Evolutionary conservation across 148 eudicot species (phyloP).

Genomic region (Spergularia marina): DNA sequence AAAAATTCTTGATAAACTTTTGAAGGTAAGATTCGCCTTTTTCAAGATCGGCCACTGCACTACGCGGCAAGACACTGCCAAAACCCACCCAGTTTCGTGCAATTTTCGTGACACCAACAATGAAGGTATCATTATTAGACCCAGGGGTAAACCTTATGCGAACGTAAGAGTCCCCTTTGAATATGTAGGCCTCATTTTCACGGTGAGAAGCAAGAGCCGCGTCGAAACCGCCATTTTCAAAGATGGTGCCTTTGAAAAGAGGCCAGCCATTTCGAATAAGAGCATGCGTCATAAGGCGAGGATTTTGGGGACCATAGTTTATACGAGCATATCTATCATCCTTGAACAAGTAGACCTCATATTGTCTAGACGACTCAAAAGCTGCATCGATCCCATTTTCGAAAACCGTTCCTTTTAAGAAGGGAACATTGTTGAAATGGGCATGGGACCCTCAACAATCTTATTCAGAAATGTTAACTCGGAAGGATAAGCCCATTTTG

Average conservation of each 20-base stretch:
- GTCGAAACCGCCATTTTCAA: background rate
- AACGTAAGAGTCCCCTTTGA: background rate
- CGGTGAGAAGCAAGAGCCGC: background rate
- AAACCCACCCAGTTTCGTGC: too few relatives aligned
- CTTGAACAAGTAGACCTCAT: conserved; percentile 6
- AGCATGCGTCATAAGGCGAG: background rate
- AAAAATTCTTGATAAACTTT: too few relatives aligned
- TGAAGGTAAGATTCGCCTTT: too few relatives aligned
- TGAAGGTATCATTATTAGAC: too few relatives aligned
- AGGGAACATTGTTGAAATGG: background rate
- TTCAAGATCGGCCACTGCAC: too few relatives aligned
- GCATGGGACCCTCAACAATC: background rate
- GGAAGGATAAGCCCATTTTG: background rate
- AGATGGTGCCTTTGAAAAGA: background rate
- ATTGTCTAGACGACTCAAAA: background rate
- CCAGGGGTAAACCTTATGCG: background rate
- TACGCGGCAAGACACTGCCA: too few relatives aligned
- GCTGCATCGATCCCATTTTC: conserved; percentile 3
- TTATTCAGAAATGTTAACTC: background rate
- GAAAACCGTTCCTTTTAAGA: background rate
- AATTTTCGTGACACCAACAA: too few relatives aligned
- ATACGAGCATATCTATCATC: conserved; percentile 4
- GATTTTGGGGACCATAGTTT: background rate
- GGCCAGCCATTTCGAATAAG: background rate
- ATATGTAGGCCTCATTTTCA: background rate